phyloP scores from a whole-genome alignment of 2,329 filamentous ascomycete genomes.

The Polytolypa hystricis region DNA sequence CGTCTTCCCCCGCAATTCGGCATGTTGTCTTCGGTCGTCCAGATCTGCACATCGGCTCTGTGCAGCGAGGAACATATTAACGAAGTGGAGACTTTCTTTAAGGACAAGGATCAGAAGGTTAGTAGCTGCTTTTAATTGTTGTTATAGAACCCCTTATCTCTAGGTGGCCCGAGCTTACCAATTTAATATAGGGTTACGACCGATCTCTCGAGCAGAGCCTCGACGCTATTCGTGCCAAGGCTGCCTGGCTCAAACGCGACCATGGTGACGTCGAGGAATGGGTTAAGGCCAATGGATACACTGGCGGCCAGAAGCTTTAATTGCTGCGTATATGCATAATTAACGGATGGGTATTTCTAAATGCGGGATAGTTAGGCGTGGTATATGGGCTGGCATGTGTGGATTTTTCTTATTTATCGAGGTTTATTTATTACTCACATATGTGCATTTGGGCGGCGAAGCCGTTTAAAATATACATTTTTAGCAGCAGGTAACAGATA shows the following conservation, averaged over 20 bases:
- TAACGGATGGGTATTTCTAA: no score
- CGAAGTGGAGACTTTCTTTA: conserved; percentile 71
- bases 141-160: neutral
- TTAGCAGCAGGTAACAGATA: no score
- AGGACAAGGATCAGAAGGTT: conserved; percentile 65
- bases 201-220: conserved; percentile 80
- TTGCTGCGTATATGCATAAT: no score
- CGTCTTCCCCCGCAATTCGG: conserved; percentile 75
- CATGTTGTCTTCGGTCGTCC: conserved; percentile 75
- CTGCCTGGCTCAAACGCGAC: conserved; percentile 69
- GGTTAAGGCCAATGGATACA: conserved; percentile 56
- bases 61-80: conserved; percentile 64
- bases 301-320: conserved; percentile 26
- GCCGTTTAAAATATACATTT: no score
- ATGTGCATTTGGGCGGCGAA: no score
- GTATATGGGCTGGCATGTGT: no score
- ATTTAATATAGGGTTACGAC: conserved; percentile 53
- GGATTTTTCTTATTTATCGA: no score
- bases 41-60: conserved; percentile 72
- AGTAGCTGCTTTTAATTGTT: conserved; percentile 7
- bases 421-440: no score
- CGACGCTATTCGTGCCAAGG: conserved; percentile 75
- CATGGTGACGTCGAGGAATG: conserved; percentile 62
- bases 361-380: no score
- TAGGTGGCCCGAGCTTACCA: conserved; percentile 12